Base-by-base conservation (phyloP, 2,329 filamentous ascomycete genomes). In the Nigrograna mackinnonii region DNA sequence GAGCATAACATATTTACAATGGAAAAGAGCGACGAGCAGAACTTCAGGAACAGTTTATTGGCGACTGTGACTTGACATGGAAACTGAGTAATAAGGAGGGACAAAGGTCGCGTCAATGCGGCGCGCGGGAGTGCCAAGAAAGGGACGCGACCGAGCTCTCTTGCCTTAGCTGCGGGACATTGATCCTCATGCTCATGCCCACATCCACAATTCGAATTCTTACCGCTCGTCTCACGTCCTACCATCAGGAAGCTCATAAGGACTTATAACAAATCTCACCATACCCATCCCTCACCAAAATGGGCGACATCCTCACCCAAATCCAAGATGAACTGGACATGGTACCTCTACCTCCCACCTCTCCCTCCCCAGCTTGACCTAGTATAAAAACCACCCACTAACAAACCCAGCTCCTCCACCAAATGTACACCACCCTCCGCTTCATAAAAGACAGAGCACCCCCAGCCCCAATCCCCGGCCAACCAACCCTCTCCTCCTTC, bases 311-410 rank as follows among this genome's bases (percentile, higher is more conserved):
- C 49, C 78, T 95, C 44, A 92, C 89, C 1, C 89, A 94, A 67
- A 77, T 94, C 44, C 89, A 95, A 70, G 88, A 94, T 73, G 85
- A 87, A 68, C 82, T 92, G 47, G 89, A 94, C 61, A 84, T 91
- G 78, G 88, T 89, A 72, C 22, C 69, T 35, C 11, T 12, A 12
- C 21, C 13, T 34, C 22, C 35, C 33, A 19, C 16, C 17, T 20
- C 28, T 21, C 21, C 35, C 33, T n/a, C 32, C 16, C 32, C 35
- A 28, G 18, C 18, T 33, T 30, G 20, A 31, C n/a, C 21, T 22
- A 21, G 5, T 20, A 14, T 14, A 21, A 26, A 9, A 7, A 19
- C 21, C 35, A 28, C 28, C 39, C 2, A 13, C 31, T n/a, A n/a
- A n/a, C 12, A 35, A 30, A 35, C 37, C 13, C 47, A 77, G 72